Percentiles rank a stretch among this genome's conserved stretches.
Evolutionary conservation across 768 basidiomycete species (phyloP).

Genomic region (Phlebiopsis gigantea): DNA sequence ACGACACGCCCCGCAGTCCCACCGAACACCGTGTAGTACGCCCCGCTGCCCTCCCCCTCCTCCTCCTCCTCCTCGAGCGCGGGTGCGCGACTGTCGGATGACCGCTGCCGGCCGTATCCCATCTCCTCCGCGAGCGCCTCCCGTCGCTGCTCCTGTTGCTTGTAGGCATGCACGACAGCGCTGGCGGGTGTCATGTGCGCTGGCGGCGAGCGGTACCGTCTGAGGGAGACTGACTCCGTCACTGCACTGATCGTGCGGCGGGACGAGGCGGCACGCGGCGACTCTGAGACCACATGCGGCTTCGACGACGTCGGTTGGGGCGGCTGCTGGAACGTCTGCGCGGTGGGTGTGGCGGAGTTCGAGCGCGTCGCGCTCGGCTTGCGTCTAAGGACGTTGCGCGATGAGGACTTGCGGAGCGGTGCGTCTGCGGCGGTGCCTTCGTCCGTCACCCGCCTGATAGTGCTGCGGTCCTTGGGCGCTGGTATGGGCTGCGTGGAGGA

Average conservation of each 20-base stretch:
- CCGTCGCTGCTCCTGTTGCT: conserved; percentile 34
- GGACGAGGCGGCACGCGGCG: not conserved
- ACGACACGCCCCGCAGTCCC: conserved; percentile 38
- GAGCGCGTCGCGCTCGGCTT: conserved; percentile 17
- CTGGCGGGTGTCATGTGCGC: conserved; percentile 38
- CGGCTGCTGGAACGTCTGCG: conserved; percentile 3
- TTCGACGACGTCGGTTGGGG: not conserved
- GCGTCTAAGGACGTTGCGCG: conserved; percentile 18
- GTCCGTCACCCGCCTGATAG: not conserved
- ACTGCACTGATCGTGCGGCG: conserved; percentile 7
- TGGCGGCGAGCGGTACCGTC: conserved; percentile 1
- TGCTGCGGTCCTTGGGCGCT: not conserved
- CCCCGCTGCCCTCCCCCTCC: conserved; percentile 25
- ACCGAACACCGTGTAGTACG: conserved; percentile 58
- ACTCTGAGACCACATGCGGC: not conserved
- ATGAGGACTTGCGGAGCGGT: not conserved
- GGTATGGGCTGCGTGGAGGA: not conserved
- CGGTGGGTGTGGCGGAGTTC: conserved; percentile 17
- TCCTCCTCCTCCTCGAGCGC: conserved; percentile 14
- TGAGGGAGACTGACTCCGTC: conserved; percentile 3
- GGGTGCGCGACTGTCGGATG: not conserved
- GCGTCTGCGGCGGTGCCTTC: not conserved
- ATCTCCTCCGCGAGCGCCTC: conserved; percentile 23
- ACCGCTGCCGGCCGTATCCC: conserved; percentile 5
- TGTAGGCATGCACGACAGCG: conserved; percentile 43